Evolutionary conservation across 2,329 filamentous ascomycete species (phyloP).

Genomic region (Xylaria hypoxylon): DNA sequence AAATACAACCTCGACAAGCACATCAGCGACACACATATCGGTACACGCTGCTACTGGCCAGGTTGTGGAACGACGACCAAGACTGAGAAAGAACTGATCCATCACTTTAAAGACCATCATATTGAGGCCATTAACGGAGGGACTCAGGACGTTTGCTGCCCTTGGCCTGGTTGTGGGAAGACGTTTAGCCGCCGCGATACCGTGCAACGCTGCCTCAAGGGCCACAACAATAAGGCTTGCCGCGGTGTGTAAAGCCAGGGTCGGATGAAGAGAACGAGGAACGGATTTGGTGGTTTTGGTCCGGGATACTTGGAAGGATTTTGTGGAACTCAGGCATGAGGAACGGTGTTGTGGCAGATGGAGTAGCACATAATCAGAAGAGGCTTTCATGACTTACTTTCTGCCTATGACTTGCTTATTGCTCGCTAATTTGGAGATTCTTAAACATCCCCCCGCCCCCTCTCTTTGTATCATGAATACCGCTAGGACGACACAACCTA

Average conservation of each 20-base stretch:
- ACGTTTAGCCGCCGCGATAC: background rate
- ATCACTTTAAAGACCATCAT: constrained; percentile 1
- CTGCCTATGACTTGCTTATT: no score
- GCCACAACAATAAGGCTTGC: background rate
- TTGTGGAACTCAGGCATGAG: no score
- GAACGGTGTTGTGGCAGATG: no score
- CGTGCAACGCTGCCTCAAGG: constrained; percentile 22
- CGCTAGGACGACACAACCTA: no score
- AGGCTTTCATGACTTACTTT: no score
- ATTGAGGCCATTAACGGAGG: background rate
- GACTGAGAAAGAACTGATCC: background rate
- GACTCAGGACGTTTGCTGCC: rapidly evolving
- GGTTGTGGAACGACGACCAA: background rate
- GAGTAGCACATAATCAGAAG: no score
- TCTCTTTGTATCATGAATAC: no score
- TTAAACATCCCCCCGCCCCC: no score
- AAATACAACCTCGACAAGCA: background rate
- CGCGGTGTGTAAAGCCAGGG: background rate
- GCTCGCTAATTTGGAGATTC: no score
- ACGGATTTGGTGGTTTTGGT: background rate
- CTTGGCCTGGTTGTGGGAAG: constrained; percentile 25
- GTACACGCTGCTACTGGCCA: constrained; percentile 18
- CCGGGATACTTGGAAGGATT: no score
- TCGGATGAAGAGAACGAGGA: background rate
- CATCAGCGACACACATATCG: background rate